Conservation (phyloP, 495 filamentous ascomycete species). For the Daldinia vernicosa region DNA sequence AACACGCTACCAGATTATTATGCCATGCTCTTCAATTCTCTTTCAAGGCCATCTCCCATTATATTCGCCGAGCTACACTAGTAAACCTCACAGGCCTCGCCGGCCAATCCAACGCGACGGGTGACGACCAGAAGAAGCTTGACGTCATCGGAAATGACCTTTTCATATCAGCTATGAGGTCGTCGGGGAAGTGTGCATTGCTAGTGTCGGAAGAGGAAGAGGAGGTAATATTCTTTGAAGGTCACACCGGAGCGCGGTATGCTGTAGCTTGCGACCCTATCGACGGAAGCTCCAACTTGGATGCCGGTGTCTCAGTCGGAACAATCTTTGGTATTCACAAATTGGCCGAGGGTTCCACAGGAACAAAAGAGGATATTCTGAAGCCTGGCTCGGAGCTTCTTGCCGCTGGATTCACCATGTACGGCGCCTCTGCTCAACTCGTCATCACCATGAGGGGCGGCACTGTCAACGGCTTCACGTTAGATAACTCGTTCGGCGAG, state of each 20-base stretch:
- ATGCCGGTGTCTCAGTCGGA: constrained; percentile 96
- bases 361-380: constrained; percentile 83
- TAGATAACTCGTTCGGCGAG: constrained; percentile 95
- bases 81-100: constrained; percentile 96
- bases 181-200: constrained; percentile 85
- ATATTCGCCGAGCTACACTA: constrained; percentile 96
- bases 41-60: constrained; percentile 99
- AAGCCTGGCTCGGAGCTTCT: constrained; percentile 90
- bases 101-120: constrained; percentile 92
- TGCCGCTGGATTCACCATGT: constrained; percentile 98
- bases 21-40: constrained; percentile 98
- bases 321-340: constrained; percentile 98
- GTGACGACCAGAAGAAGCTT: constrained; percentile 99
- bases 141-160: constrained; percentile 99
- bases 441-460: constrained; percentile 97
- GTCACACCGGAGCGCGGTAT: constrained; percentile 82
- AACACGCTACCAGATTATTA: constrained; percentile 68
- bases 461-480: constrained; percentile 93
- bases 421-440: constrained; percentile 93
- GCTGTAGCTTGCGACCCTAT: constrained; percentile 98
- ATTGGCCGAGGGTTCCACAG: constrained; percentile 73
- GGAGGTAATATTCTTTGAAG: constrained; percentile 84
- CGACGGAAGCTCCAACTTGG: constrained; percentile 95
- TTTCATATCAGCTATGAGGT: constrained; percentile 93
- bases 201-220: constrained; percentile 98